Base-by-base conservation (phyloP, 2,329 filamentous ascomycete species). In the Aspergillus alliaceus region DNA sequence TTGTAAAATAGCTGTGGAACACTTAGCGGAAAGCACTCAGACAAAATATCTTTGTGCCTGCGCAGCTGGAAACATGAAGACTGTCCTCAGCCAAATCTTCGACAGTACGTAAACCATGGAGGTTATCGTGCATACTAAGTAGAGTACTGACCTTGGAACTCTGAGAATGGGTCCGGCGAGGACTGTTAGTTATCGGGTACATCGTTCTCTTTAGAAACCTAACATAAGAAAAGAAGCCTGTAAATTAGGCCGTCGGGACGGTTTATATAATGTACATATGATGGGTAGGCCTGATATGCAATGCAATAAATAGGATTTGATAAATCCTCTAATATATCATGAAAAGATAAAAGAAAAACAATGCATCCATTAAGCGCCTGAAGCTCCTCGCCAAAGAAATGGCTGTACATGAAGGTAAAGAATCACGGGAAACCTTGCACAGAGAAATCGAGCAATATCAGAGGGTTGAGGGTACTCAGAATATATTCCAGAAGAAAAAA, bases 41-140 rank as follows among this genome's bases (percentile, higher is more conserved):
- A n/a, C n/a, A 11, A 2, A 6, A 18, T 12, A 3, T 18, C 15
- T 27, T 6, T 77, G 75, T 7, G 75, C 77, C 7, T 75, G 77
- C 22, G 69, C 66, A 2, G 70, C 78, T 53, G 76, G 76, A 15
- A 69, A 76, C 25, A 64, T 77, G 32, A 80, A 79, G 62, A 72
- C 76, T 24, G 63, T 59, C 15, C 29, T 51, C 14, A 35, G 44
- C 7, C 44, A 67, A 6, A 73, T 72, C 42, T 64, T 69, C 6
- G 63, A 63, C 6, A 20, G 20, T 54, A 24, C 52, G n/a, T n/a
- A 49, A 27, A 54, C 52, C 14, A 54, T 32, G 44, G 52, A 54
- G 44, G 44, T 54, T 2, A 54, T 48, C 20, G 44, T 54, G 18
- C 52, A 54, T 24, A 49, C 42, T 12, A 44, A 54, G 44, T 42